Base-by-base conservation (phyloP, 2,329 filamentous ascomycete genomes). In the Hymenoscyphus occultus region DNA sequence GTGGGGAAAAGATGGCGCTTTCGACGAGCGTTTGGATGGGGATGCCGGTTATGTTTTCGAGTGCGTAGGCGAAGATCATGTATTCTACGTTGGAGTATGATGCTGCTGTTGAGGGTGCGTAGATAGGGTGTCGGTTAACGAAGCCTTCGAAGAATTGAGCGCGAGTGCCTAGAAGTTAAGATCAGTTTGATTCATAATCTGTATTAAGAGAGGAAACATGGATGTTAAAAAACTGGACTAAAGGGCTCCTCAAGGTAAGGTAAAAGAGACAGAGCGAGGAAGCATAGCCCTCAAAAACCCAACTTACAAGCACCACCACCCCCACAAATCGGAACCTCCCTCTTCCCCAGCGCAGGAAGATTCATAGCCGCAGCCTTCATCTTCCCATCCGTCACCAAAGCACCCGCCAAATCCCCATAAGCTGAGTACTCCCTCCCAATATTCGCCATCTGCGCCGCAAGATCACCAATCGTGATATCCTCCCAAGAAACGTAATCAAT, bases 31-130 rank as follows among this genome's bases (percentile, higher is more conserved):
- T 61, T 45, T 68, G 45, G 60, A 76, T 74, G 13, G 69, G 60
- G 32, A 70, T 71, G 14, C 76, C 75, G 0, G 76, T 78, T 63
- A 80, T 78, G 60, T 68, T 68, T 67, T 79, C 75, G 12, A 78
- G 72, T 12, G 76, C 77, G 60, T 77, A 78, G 1, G 73, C 71
- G 4, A 79, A 69, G 45, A 79, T 72, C 59, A 75, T 71, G 64
- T 71, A 79, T 16, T 74, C 77, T 0, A 75, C 69, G 62, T 80
- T 78, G 62, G 75, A 74, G 65, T 78, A 77, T 1, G 73, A 72
- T 2, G 77, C 76, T 1, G 74, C 74, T 28, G 71, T 65, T 16
- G 70, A 74, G 1, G 75, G 71, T 2, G 74, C 69, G 57, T 75
- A 76, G 10, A 74, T 65, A 0, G 76, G 77, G 54, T 71, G 66